Conservation (phyloP, 208 protist genomes). For the Acanthamoeba triangularis region DNA sequence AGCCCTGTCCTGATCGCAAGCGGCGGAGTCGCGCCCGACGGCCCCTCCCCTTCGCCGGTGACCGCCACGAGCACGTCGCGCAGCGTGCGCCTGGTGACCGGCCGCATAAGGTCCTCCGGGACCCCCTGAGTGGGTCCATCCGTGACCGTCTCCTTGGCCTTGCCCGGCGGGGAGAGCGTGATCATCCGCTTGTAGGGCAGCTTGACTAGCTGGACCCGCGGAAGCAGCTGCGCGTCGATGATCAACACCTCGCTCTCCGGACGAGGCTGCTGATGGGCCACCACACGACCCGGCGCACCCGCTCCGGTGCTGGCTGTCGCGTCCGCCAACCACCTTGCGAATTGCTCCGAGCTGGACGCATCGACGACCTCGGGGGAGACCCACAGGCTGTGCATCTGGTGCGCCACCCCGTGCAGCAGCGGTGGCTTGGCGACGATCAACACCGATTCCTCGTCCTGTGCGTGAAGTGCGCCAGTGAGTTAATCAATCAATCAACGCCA, state of each 20-base stretch:
- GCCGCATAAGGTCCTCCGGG: background rate
- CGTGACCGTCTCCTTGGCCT: background rate
- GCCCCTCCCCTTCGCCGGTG: background rate
- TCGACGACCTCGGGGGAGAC: background rate
- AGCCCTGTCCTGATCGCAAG: background rate
- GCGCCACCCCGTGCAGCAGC: background rate
- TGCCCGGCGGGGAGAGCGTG: background rate
- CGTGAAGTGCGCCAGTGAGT: too few species aligned
- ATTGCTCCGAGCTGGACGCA: background rate
- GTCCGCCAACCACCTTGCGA: background rate
- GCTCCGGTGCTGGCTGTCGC: background rate
- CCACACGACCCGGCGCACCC: background rate
- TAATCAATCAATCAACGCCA: too few species aligned
- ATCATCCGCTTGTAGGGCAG: constrained; percentile 8
- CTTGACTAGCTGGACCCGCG: background rate
- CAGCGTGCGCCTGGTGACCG: background rate
- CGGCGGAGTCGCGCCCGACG: background rate
- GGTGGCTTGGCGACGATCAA: background rate
- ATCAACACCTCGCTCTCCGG: background rate
- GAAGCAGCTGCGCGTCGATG: background rate
- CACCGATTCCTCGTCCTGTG: background rate
- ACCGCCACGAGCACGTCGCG: background rate
- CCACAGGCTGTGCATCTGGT: background rate
- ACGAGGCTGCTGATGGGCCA: background rate
- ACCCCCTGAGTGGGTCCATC: background rate